Conservation (phyloP, 163 green algal species). For the Scenedesmus sp. region DNA sequence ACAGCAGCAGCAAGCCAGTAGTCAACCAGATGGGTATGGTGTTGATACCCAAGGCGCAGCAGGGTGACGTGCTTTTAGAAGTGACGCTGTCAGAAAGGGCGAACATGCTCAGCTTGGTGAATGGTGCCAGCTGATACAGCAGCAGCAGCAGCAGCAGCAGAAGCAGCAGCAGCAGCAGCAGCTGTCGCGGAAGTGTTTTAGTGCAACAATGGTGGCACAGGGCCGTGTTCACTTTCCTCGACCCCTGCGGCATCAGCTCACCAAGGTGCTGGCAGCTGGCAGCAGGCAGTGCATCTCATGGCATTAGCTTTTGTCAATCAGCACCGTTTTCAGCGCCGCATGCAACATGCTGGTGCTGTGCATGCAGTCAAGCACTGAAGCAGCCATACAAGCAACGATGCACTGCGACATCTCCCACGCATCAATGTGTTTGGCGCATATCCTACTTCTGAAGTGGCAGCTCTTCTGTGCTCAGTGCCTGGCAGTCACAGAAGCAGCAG, state of each 20-base stretch:
- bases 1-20: neutral
- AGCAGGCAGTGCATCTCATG: neutral
- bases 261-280: neutral
- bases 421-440: too few relatives aligned
- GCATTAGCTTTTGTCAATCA: too few relatives aligned
- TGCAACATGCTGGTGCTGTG: too few relatives aligned
- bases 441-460: too few relatives aligned
- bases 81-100: constrained; percentile 51
- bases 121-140: neutral
- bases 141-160: neutral
- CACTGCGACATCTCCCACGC: too few relatives aligned
- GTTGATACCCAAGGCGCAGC: constrained; percentile 71
- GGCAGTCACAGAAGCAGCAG: too few relatives aligned
- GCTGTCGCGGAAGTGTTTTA: neutral
- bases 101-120: constrained; percentile 51
- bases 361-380: too few relatives aligned
- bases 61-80: constrained; percentile 53
- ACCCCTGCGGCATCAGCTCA: neutral
- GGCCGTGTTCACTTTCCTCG: too few relatives aligned
- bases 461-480: too few relatives aligned
- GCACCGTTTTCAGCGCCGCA: too few relatives aligned
- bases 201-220: neutral
- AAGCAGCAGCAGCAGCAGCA: neutral
- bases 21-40: constrained; percentile 72
- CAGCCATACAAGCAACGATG: too few relatives aligned